phyloP scores from a whole-genome alignment of 768 basidiomycete genomes.

The Termitomyces sp. region DNA sequence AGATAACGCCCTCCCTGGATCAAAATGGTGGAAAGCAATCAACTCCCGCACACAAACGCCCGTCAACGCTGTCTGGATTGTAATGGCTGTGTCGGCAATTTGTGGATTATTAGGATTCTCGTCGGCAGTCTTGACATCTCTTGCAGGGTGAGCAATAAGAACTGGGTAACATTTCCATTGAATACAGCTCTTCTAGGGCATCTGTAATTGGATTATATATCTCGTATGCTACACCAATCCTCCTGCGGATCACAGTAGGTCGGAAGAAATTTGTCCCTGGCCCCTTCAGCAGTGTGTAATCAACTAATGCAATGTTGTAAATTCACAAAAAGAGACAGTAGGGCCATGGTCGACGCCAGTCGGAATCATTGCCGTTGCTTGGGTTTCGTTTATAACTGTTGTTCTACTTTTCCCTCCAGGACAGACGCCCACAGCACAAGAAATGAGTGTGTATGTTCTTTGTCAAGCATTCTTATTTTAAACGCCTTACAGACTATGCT shows the following conservation, averaged over 20 bases:
- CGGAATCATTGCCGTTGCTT: background rate
- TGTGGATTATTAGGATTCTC: slow-evolving; percentile 68
- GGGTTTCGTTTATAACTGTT: background rate
- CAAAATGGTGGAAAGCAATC: slow-evolving; percentile 63
- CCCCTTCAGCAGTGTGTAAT: background rate
- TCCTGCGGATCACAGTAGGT: slow-evolving; percentile 68
- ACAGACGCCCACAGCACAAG: background rate
- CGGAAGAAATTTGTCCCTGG: slow-evolving; percentile 53
- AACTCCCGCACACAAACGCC: slow-evolving; percentile 59
- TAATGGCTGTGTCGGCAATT: slow-evolving; percentile 49
- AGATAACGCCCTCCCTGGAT: slow-evolving; percentile 71
- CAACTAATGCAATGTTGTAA: background rate
- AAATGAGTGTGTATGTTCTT: background rate
- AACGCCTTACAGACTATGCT: background rate
- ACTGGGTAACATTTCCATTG: background rate
- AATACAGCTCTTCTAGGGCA: slow-evolving; percentile 39
- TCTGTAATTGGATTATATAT: slow-evolving; percentile 70
- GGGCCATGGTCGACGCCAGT: background rate
- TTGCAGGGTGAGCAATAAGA: background rate
- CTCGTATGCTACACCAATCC: slow-evolving; percentile 63
- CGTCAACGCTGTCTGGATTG: slow-evolving; percentile 74
- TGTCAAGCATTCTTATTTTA: background rate
- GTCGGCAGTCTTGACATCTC: slow-evolving; percentile 53
- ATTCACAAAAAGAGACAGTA: background rate
- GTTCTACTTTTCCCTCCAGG: background rate